A percentile compares a stretch with the other conserved stretches of the same genome.
These are phyloP conservation scores for Phytophthora hybrid DNA, from an alignment of 352 stramenopile genomes.

Conservation along the genomic window DNA sequence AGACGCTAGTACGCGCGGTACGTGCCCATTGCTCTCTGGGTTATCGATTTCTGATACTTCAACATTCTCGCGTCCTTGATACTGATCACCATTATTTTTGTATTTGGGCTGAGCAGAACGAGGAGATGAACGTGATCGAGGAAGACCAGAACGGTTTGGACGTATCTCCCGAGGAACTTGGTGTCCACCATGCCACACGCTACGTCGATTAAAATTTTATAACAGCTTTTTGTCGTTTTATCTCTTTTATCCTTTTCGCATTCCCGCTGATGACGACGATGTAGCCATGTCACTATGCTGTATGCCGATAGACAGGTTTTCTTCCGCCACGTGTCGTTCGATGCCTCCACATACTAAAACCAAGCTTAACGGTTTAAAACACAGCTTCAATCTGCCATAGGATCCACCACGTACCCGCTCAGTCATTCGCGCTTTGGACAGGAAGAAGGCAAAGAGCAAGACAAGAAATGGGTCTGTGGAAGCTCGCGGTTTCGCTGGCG, in stretches of 20 bases:
- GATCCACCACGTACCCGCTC: slow-evolving; percentile 17
- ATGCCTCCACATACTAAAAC: slow-evolving; percentile 39
- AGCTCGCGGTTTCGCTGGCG: slow-evolving; percentile 57
- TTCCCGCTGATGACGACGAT: too few relatives aligned
- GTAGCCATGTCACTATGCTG: slow-evolving; percentile 26
- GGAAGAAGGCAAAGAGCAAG: slow-evolving; percentile 11
- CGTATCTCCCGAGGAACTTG: slow-evolving; percentile 83
- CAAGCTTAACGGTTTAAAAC: slow-evolving; percentile 53
- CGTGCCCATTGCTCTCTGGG: slow-evolving; percentile 26
- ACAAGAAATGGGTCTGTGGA: slow-evolving; percentile 62
- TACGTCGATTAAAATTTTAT: slow-evolving; percentile 77
- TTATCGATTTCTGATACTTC: slow-evolving; percentile 20
- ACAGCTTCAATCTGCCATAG: slow-evolving; percentile 21
- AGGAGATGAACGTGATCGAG: slow-evolving; percentile 52
- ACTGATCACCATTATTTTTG: slow-evolving; percentile 21
- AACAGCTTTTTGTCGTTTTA: slow-evolving; percentile 28
- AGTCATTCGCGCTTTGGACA: slow-evolving; percentile 39
- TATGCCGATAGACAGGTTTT: slow-evolving; percentile 13
- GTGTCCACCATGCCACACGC: slow-evolving; percentile 82
- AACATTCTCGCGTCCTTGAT: neutral
- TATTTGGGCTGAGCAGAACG: slow-evolving; percentile 53
- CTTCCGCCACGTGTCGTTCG: slow-evolving; percentile 43
- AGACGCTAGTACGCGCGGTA: slow-evolving; percentile 85
- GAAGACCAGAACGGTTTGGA: slow-evolving; percentile 43
- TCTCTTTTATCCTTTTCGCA: too few relatives aligned